Percentiles rank a stretch among this genome's conserved stretches.
Evolutionary conservation across 495 filamentous ascomycete genomes (phyloP).

Genomic region (Daldinia loculata): DNA sequence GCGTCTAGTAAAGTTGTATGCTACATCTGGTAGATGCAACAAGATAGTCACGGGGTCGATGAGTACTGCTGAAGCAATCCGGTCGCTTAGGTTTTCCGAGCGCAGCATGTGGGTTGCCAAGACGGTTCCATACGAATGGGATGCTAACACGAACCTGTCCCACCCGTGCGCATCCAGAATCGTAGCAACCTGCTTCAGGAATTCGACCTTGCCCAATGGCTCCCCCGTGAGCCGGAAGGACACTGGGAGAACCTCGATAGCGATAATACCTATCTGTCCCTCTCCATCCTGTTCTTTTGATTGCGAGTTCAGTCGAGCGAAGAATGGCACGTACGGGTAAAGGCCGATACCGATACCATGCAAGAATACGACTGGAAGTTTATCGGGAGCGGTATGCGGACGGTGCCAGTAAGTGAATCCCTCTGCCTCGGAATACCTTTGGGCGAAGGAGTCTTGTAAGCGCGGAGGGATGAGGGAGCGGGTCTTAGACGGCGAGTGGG

Average conservation of each 20-base stretch:
- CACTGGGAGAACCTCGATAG: conserved; percentile 70
- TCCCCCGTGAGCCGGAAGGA: conserved; percentile 66
- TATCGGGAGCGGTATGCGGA: conserved; percentile 63
- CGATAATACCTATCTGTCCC: conserved; percentile 68
- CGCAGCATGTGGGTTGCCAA: conserved; percentile 70
- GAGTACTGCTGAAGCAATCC: conserved; percentile 61
- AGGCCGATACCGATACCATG: conserved; percentile 78
- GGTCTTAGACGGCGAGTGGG: conserved; percentile 48
- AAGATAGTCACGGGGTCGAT: conserved; percentile 73
- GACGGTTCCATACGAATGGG: conserved; percentile 71
- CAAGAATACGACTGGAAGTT: conserved; percentile 68
- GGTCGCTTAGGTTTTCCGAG: conserved; percentile 47
- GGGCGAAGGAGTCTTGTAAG: conserved; percentile 52
- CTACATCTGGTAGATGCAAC: conserved; percentile 72
- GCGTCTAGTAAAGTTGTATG: conserved; percentile 73
- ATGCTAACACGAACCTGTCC: conserved; percentile 59
- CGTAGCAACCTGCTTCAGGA: conserved; percentile 60
- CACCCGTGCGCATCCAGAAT: conserved; percentile 64
- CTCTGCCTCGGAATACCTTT: conserved; percentile 54
- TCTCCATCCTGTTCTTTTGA: conserved; percentile 39
- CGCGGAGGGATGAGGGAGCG: conserved; percentile 67
- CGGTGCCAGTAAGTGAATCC: conserved; percentile 70
- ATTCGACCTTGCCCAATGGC: conserved; percentile 55
- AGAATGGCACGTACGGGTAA: conserved; percentile 67
- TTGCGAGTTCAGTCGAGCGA: conserved; percentile 59